Percentiles rank a stretch among this genome's conserved stretches.
Conservation (phyloP, 164 flowering plant genomes). For the Vitis rupestris region DNA sequence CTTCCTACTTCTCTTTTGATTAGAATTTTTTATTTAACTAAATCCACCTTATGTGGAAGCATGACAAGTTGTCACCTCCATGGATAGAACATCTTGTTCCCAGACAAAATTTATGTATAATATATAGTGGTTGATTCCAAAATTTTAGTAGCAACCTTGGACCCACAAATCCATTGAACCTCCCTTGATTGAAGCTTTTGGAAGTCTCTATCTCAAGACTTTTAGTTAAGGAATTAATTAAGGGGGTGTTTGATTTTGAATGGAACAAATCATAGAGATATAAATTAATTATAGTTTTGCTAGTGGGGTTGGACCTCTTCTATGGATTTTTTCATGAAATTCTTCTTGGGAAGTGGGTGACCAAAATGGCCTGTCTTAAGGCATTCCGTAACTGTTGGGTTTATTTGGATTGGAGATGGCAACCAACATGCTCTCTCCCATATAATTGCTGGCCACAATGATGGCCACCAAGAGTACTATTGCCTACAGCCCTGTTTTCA, state of each 20-base stretch:
- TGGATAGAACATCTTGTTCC: too few species aligned
- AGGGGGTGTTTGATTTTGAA: background rate
- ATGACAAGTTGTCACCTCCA: too few species aligned
- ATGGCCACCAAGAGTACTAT: conserved; percentile 11
- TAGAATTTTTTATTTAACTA: too few species aligned
- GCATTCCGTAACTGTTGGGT: background rate
- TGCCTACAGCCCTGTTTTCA: background rate
- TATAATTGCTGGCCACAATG: background rate
- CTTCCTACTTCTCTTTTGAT: too few species aligned
- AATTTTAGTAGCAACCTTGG: too few species aligned
- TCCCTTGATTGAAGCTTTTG: too few species aligned
- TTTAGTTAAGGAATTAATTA: background rate
- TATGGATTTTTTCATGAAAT: too few species aligned
- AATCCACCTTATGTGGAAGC: too few species aligned
- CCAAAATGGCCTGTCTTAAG: background rate
- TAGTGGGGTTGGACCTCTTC: conserved; percentile 1
- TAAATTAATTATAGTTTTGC: background rate
- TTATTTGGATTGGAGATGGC: conserved; percentile 16
- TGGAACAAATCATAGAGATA: background rate
- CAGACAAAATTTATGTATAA: too few species aligned
- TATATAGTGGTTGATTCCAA: too few species aligned
- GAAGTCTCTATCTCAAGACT: background rate
- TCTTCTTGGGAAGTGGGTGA: background rate
- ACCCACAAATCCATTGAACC: too few species aligned
- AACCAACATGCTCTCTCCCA: too few species aligned